These are phyloP conservation scores for Annulohypoxylon nitens DNA, from an alignment of 495 filamentous ascomycete species.

Conservation along the genomic window DNA sequence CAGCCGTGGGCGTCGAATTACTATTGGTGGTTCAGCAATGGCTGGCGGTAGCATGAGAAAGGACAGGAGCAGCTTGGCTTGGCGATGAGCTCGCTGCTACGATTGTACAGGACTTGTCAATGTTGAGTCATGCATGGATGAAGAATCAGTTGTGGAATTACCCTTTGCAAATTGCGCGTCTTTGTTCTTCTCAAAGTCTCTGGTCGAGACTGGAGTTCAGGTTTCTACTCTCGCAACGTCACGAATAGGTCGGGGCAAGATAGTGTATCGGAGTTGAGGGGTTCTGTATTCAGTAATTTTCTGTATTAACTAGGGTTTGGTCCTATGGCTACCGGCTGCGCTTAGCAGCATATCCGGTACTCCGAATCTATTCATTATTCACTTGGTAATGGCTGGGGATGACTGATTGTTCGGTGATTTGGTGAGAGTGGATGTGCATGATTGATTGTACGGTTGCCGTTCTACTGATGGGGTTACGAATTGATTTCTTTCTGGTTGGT, in stretches of 20 bases:
- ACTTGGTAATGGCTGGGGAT: background rate
- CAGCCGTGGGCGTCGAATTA: slow-evolving; percentile 46
- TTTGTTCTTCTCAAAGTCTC: slow-evolving; percentile 15
- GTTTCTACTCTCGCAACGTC: slow-evolving; percentile 15
- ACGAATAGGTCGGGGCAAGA: slow-evolving; percentile 13
- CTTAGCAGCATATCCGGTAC: background rate
- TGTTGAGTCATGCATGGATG: background rate
- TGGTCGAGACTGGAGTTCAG: slow-evolving; percentile 11
- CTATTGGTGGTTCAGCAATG: slow-evolving; percentile 50
- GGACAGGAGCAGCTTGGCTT: slow-evolving; percentile 39
- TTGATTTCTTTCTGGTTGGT: background rate
- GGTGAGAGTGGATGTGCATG: background rate
- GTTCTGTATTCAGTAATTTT: slow-evolving; percentile 14
- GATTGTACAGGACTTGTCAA: background rate
- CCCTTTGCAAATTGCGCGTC: slow-evolving; percentile 22
- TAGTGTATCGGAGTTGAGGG: slow-evolving; percentile 14
- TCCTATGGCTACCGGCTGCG: background rate
- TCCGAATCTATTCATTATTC: slow-evolving; percentile 4
- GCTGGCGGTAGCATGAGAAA: slow-evolving; percentile 31
- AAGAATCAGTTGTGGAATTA: background rate
- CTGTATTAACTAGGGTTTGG: slow-evolving; percentile 17
- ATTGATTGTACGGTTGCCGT: background rate
- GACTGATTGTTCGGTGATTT: background rate
- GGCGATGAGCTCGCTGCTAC: slow-evolving; percentile 41
- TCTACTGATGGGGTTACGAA: background rate